Evolutionary conservation across 768 basidiomycete species (phyloP).

Genomic region (Epithele typhae): DNA sequence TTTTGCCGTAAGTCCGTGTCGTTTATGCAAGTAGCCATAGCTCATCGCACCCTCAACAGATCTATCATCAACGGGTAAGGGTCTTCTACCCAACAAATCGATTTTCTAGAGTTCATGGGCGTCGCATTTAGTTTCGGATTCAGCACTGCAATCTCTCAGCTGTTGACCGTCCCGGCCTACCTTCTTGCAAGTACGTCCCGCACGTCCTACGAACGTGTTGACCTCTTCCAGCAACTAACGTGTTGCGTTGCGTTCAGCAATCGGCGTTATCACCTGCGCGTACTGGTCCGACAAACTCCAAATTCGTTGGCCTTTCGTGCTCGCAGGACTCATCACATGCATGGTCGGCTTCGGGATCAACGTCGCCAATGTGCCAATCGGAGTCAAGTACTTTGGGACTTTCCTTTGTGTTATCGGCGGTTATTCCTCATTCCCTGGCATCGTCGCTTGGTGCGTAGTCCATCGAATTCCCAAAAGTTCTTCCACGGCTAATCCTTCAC

Average conservation of each 20-base stretch:
- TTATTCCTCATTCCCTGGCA: conserved; percentile 56
- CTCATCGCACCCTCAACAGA: background rate
- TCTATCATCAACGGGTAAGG: conserved; percentile 14
- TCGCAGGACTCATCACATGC: conserved; percentile 43
- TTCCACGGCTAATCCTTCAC: no score
- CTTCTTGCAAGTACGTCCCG: conserved; percentile 43
- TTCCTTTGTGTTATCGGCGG: conserved; percentile 63
- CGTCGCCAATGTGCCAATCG: conserved; percentile 44
- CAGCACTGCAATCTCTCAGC: conserved; percentile 49
- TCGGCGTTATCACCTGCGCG: conserved; percentile 49
- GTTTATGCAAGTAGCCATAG: background rate
- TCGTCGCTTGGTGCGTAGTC: conserved; percentile 56
- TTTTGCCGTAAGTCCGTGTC: conserved; percentile 58
- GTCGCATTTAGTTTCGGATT: conserved; percentile 50
- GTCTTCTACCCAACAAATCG: no score
- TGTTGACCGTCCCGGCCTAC: conserved; percentile 68
- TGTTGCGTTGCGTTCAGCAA: no score
- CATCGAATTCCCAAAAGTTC: background rate
- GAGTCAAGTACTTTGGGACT: conserved; percentile 68
- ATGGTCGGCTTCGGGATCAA: conserved; percentile 61
- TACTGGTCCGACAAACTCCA: conserved; percentile 53
- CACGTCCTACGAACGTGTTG: no score
- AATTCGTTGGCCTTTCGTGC: conserved; percentile 54
- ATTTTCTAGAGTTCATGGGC: background rate
- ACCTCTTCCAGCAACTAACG: no score